phyloP scores from a whole-genome alignment of 768 basidiomycete genomes.

The Asterophora lycoperdoides region DNA sequence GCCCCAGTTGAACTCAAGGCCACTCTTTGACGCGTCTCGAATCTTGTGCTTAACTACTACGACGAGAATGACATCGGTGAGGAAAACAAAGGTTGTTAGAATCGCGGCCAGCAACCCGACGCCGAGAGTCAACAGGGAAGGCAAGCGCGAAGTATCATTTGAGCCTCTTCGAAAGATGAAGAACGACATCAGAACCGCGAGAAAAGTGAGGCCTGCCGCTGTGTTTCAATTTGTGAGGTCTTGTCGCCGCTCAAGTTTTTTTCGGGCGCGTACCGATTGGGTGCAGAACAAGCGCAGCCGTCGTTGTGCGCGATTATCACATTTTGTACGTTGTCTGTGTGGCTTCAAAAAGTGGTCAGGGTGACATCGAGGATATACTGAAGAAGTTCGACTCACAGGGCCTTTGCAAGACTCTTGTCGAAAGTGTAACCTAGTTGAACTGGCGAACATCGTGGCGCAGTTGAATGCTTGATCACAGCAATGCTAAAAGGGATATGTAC shows the following conservation, averaged over 20 bases:
- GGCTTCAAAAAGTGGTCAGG: constrained; percentile 19
- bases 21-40: constrained; percentile 36
- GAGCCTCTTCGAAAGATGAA: constrained; percentile 38
- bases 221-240: constrained; percentile 4
- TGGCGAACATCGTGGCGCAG: constrained; percentile 41
- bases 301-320: constrained; percentile 41
- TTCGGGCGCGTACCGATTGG: constrained; percentile 40
- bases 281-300: constrained; percentile 49
- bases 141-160: constrained; percentile 32
- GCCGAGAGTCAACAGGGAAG: constrained; percentile 35
- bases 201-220: constrained; percentile 50
- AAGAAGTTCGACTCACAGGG: constrained; percentile 32
- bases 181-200: constrained; percentile 46
- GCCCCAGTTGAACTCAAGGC: constrained; percentile 41
- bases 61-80: constrained; percentile 50
- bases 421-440: constrained; percentile 52
- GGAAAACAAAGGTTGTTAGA: constrained; percentile 46
- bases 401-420: constrained; percentile 42
- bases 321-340: constrained; percentile 32
- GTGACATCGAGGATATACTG: neutral
- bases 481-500: constrained; percentile 34
- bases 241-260: neutral
- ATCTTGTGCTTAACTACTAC: constrained; percentile 40
- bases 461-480: constrained; percentile 36
- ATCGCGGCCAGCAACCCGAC: constrained; percentile 37